Base-by-base conservation (phyloP, 106 monocot species). In the Acanthochlamys bracteata region DNA sequence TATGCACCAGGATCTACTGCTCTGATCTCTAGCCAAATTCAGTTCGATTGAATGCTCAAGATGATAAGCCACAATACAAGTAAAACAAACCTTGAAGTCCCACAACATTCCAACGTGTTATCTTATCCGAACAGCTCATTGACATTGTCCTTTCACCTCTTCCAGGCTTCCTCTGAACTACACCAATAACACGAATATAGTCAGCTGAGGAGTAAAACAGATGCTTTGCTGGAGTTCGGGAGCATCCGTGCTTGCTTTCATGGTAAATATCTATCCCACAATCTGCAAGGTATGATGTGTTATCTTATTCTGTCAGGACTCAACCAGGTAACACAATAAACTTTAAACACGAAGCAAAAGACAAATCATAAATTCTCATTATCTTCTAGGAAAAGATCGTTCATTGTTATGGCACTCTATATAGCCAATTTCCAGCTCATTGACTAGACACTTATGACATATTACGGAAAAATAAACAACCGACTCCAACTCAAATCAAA, bases 111-210 rank as follows among this genome's bases (percentile, higher is more conserved):
- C 96, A 91, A 12, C 96, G 82, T 11, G 79, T 83, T 62, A 96
- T 85, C 70, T 96, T 96, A 60, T 96, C 85, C 69, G 84, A 96
- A 72, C 91, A 96, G 41, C 91, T 96, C 84, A 96, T 85, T 45
- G 96, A 96, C 9, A 88, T 74, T 55, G 96, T 96, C 51, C 71
- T 74, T 43, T 96, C 96, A 64, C 96, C 96, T 33, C 90, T 84
- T 24, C 91, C 96, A 55, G 91, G 96, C 75, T 96, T 96, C 67
- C 73, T 84, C 45, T 88, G 91, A 77, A 83, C 84, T 15, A 59
- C 58, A 41, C 53, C 59, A 70, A 66, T 65, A 55, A 68, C 11
- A n/a, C 23, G 21, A 64, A 39, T 42, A 42, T 25, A 55, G 41
- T 59, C 55, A 72, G 56, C 65, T 61, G 42, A 41, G 64, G 39